phyloP scores from a whole-genome alignment of 345 rosid species.

The Pelargonium nanum region DNA sequence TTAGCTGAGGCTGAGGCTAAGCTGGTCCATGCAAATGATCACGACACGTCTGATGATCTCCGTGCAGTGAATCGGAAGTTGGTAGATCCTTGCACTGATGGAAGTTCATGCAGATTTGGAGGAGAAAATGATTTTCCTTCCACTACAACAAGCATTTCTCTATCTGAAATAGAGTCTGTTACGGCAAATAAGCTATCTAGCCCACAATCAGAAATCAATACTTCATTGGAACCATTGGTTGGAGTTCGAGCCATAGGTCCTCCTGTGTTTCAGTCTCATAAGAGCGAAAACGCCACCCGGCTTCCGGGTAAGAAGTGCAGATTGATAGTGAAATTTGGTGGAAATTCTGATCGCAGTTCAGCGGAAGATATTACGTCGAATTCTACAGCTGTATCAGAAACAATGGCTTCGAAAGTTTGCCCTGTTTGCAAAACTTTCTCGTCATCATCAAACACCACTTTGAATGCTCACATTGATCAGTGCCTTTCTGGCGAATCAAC shows the following conservation, averaged over 20 bases:
- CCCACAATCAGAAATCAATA: constrained; percentile 19
- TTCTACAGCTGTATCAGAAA: constrained; percentile 45
- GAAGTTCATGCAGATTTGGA: constrained; percentile 11
- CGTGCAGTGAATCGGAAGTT: constrained; percentile 4
- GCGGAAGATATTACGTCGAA: constrained; percentile 60
- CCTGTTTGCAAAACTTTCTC: constrained; percentile 98
- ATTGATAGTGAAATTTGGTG: constrained; percentile 58
- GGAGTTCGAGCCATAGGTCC: constrained; percentile 11
- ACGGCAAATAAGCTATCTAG: constrained; percentile 31
- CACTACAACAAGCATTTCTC: constrained; percentile 39
- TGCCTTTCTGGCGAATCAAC: constrained; percentile 70
- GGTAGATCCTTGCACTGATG: background rate
- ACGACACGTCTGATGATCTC: background rate
- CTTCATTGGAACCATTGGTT: constrained; percentile 17
- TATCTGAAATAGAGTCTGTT: constrained; percentile 42
- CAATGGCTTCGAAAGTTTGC: constrained; percentile 81
- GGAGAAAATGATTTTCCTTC: constrained; percentile 51
- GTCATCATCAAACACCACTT: constrained; percentile 87
- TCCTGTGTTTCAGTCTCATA: constrained; percentile 17
- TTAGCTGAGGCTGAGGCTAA: constrained; percentile 16
- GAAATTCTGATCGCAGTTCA: constrained; percentile 41
- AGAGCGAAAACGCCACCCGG: constrained; percentile 18
- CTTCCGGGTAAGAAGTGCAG: constrained; percentile 55
- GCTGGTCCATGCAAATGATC: too few species aligned
- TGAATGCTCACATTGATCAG: constrained; percentile 99